phyloP scores from a whole-genome alignment of 2,329 filamentous ascomycete genomes.

The Elsinoe ampelina region DNA sequence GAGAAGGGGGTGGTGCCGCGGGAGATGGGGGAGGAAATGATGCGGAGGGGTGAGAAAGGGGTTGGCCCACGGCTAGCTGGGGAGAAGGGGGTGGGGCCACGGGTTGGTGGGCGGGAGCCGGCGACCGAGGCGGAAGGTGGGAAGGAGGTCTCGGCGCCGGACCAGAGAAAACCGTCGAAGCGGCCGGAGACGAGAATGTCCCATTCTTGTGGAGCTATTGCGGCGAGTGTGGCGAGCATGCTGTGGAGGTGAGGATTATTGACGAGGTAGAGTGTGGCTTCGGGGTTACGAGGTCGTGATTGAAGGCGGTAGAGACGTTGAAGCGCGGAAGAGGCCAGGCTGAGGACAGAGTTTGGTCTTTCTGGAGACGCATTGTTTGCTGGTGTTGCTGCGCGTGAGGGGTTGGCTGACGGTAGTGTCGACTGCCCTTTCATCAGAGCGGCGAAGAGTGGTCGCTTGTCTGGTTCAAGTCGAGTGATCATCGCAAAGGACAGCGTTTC shows the following conservation, averaged over 20 bases:
- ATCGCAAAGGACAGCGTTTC: slow-evolving; percentile 92
- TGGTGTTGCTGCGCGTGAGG: slow-evolving; percentile 59
- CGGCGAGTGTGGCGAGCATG: slow-evolving; percentile 74
- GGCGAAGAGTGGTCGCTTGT: slow-evolving; percentile 73
- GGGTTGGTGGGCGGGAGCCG: slow-evolving; percentile 31
- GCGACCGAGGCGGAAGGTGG: slow-evolving; percentile 12
- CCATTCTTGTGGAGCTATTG: slow-evolving; percentile 90
- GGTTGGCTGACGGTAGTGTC: slow-evolving; percentile 35
- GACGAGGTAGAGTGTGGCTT: slow-evolving; percentile 76
- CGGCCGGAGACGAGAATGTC: slow-evolving; percentile 88
- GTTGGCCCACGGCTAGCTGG: slow-evolving; percentile 24
- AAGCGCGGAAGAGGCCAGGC: slow-evolving; percentile 66
- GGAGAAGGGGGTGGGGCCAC: slow-evolving; percentile 22
- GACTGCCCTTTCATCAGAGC: slow-evolving; percentile 59
- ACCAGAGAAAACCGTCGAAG: slow-evolving; percentile 88
- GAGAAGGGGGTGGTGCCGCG: slow-evolving; percentile 25
- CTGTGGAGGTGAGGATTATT: slow-evolving; percentile 76
- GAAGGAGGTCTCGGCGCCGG: slow-evolving; percentile 43
- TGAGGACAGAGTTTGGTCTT: slow-evolving; percentile 50
- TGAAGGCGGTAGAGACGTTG: slow-evolving; percentile 75
- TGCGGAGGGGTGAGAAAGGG: slow-evolving; percentile 25
- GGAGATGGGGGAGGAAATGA: slow-evolving; percentile 19
- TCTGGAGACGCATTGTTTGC: slow-evolving; percentile 33
- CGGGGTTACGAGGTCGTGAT: slow-evolving; percentile 68
- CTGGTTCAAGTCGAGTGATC: slow-evolving; percentile 69